Conservation (phyloP, 2,329 filamentous ascomycete genomes). For the Penicillium thymicola region DNA sequence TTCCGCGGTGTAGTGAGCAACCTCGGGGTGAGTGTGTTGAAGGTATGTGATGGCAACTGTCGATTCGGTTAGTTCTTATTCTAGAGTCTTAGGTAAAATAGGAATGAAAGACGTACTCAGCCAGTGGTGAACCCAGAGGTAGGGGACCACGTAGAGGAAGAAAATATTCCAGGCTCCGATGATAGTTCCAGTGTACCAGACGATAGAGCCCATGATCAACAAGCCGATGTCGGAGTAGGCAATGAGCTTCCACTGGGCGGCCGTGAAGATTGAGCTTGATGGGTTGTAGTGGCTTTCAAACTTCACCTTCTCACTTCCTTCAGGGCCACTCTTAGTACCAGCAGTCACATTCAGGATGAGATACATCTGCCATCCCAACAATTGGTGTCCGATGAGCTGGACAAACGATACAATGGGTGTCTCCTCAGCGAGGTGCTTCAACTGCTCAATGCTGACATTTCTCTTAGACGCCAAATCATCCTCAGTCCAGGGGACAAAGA, state of each 20-base stretch:
- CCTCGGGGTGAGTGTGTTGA: conserved; percentile 62
- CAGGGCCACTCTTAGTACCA: conserved; percentile 47
- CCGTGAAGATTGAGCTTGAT: conserved; percentile 58
- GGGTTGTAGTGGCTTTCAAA: conserved; percentile 58
- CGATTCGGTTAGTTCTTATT: not conserved
- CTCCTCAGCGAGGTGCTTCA: conserved; percentile 56
- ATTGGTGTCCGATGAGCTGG: conserved; percentile 59
- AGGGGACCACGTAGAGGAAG: conserved; percentile 62
- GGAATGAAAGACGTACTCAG: conserved; percentile 48
- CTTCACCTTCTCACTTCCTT: conserved; percentile 15
- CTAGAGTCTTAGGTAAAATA: not conserved
- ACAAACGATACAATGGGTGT: conserved; percentile 56
- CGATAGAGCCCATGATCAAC: conserved; percentile 47
- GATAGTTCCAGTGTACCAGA: conserved; percentile 53
- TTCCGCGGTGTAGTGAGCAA: conserved; percentile 58
- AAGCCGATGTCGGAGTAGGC: conserved; percentile 61
- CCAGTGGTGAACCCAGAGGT: conserved; percentile 70
- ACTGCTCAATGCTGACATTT: conserved; percentile 49
- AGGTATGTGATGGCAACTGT: conserved; percentile 71
- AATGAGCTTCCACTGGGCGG: conserved; percentile 56
- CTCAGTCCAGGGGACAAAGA: conserved; percentile 56
- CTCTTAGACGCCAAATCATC: conserved; percentile 35
- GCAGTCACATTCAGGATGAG: conserved; percentile 58
- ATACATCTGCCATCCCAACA: conserved; percentile 64
- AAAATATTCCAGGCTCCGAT: conserved; percentile 58